Evolutionary conservation across 1,284 basidiomycete genomes (phyloP).

Genomic region (Leccinum subatratum): DNA sequence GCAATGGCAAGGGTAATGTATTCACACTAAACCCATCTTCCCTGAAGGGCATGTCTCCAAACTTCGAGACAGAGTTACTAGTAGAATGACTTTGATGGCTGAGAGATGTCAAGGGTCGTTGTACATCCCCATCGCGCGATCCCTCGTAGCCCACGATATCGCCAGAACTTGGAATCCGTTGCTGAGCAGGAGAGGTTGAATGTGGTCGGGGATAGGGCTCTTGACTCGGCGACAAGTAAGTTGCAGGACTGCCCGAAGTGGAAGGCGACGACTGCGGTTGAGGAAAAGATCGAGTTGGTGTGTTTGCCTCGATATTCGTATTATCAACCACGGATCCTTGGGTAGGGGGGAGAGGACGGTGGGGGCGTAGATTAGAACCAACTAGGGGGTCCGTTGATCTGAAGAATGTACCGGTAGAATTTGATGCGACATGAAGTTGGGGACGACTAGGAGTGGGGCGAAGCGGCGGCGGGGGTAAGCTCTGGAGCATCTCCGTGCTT

Average conservation of each 20-base stretch:
- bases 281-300: conserved; percentile 22
- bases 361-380: conserved; percentile 17
- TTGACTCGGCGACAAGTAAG: conserved; percentile 32
- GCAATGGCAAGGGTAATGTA: conserved; percentile 26
- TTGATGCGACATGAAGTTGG: conserved; percentile 24
- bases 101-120: conserved; percentile 26
- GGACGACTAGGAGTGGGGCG: conserved; percentile 30
- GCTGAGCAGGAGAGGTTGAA: conserved; percentile 51
- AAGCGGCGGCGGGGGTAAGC: conserved; percentile 18
- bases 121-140: conserved; percentile 28
- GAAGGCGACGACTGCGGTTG: conserved; percentile 35
- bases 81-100: conserved; percentile 30
- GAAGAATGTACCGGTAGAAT: conserved; percentile 15
- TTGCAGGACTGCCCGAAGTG: conserved; percentile 28
- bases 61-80: conserved; percentile 28
- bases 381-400: conserved; percentile 22
- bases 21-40: conserved; percentile 28
- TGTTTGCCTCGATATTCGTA: conserved; percentile 19
- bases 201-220: conserved; percentile 58
- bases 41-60: conserved; percentile 30
- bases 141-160: conserved; percentile 23
- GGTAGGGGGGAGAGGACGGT: conserved; percentile 32
- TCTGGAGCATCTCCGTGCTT: conserved; percentile 30
- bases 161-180: conserved; percentile 26
- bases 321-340: conserved; percentile 23